These are phyloP conservation scores for Plantago rigida DNA, from an alignment of 305 asterid genomes.

Conservation along the genomic window DNA sequence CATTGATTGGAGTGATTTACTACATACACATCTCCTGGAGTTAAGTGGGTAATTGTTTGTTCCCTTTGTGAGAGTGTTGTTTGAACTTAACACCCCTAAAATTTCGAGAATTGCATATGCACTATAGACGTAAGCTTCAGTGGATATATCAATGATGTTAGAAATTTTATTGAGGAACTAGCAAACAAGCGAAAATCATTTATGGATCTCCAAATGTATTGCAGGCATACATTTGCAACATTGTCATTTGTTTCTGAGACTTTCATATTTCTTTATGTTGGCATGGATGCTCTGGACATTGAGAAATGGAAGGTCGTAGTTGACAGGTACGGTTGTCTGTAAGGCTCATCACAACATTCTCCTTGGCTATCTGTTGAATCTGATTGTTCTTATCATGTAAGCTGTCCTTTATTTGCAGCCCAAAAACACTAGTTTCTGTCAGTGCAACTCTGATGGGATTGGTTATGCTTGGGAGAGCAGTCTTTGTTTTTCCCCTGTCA, in stretches of 20 bases:
- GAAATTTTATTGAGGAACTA: too few relatives aligned
- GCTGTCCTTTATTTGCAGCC: constrained; percentile 42
- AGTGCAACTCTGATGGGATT: constrained; percentile 77
- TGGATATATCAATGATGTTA: too few relatives aligned
- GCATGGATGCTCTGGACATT: constrained; percentile 94
- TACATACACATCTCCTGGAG: too few relatives aligned
- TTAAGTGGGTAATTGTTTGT: too few relatives aligned
- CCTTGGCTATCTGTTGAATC: not conserved
- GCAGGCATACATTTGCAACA: constrained; percentile 88
- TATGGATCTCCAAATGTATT: constrained; percentile 21
- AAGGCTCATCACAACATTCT: constrained; percentile 14
- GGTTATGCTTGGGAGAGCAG: constrained; percentile 77
- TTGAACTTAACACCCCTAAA: too few relatives aligned
- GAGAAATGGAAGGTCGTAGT: constrained; percentile 83
- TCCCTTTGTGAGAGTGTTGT: too few relatives aligned
- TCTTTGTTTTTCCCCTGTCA: constrained; percentile 80
- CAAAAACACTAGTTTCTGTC: constrained; percentile 49
- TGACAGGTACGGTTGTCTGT: constrained; percentile 48
- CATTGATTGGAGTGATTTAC: constrained; percentile 1
- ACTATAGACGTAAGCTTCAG: too few relatives aligned
- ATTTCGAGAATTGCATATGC: too few relatives aligned
- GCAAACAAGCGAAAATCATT: not conserved
- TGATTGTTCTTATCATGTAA: constrained; percentile 3
- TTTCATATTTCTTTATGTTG: constrained; percentile 86
- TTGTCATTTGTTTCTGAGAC: constrained; percentile 81